A percentile compares a stretch with the other conserved stretches of the same genome.
phyloP scores from a whole-genome alignment of 768 basidiomycete species.

The Termitomyces eurrhizus region DNA sequence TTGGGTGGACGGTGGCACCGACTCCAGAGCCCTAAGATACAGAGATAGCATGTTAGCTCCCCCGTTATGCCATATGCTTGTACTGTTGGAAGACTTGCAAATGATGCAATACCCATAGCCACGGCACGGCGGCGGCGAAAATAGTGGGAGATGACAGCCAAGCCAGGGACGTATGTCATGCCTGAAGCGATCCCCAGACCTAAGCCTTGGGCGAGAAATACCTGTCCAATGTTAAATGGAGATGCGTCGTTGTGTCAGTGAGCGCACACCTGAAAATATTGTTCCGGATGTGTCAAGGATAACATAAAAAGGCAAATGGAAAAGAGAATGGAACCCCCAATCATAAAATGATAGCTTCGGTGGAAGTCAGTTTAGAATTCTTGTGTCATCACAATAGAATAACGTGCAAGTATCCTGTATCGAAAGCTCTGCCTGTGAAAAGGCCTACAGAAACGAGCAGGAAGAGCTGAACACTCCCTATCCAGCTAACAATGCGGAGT shows the following conservation, averaged over 20 bases:
- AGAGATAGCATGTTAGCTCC: not conserved
- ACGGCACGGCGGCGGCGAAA: conserved; percentile 42
- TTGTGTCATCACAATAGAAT: not conserved
- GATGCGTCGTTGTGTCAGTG: not conserved
- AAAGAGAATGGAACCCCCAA: conserved; percentile 25
- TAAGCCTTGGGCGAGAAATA: conserved; percentile 47
- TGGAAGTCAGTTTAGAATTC: not conserved
- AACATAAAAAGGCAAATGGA: conserved; percentile 29
- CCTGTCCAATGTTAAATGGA: conserved; percentile 17
- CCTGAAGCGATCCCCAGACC: conserved; percentile 44
- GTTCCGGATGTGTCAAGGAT: conserved; percentile 24
- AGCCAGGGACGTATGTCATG: conserved; percentile 41
- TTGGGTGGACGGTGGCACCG: conserved; percentile 61
- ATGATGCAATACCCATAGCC: conserved; percentile 47
- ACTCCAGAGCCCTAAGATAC: conserved; percentile 41
- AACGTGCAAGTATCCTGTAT: conserved; percentile 24
- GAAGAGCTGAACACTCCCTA: conserved; percentile 24
- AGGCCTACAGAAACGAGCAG: conserved; percentile 22
- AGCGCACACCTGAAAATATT: conserved; percentile 25
- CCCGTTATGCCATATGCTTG: not conserved
- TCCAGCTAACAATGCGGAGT: conserved; percentile 19
- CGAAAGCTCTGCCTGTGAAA: conserved; percentile 23
- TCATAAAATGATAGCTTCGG: conserved; percentile 24
- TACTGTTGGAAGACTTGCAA: conserved; percentile 21
- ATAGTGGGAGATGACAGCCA: conserved; percentile 46